Percentiles rank a stretch among this genome's conserved stretches.
phyloP scores from a whole-genome alignment of 805 yeast species.

The Yarrowia osloensis region DNA sequence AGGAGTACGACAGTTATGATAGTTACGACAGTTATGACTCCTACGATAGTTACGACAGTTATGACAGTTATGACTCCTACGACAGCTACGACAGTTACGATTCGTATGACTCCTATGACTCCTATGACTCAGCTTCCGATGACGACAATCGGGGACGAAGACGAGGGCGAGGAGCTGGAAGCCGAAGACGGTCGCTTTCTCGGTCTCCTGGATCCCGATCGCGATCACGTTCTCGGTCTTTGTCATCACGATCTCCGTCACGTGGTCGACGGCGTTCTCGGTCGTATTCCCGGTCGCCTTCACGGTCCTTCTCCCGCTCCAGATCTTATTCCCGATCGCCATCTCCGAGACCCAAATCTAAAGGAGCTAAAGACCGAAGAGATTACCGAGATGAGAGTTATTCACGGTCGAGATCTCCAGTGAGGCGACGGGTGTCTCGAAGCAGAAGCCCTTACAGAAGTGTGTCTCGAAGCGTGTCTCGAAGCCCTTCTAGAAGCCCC shows the following conservation, averaged over 20 bases:
- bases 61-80: neutral
- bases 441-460: too few relatives aligned
- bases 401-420: neutral
- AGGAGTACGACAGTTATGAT: neutral
- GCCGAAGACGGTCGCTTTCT: neutral
- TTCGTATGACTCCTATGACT: neutral
- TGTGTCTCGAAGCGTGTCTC: neutral
- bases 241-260: neutral
- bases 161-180: neutral
- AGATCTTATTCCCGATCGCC: neutral
- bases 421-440: too few relatives aligned
- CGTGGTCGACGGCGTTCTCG: conserved; percentile 30
- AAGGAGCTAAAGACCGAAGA: neutral
- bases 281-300: conserved; percentile 32
- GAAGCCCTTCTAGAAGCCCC: neutral
- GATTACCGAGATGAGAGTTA: neutral
- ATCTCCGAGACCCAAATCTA: conserved; percentile 12
- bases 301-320: neutral
- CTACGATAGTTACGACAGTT: neutral
- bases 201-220: conserved; percentile 26
- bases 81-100: conserved; percentile 26
- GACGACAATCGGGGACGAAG: neutral
- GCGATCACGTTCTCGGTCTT: conserved; percentile 35
- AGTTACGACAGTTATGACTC: neutral
- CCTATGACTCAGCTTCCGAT: neutral